Base-by-base conservation (phyloP, 176 grass and related monocot genomes). In the Oryza australiensis region DNA sequence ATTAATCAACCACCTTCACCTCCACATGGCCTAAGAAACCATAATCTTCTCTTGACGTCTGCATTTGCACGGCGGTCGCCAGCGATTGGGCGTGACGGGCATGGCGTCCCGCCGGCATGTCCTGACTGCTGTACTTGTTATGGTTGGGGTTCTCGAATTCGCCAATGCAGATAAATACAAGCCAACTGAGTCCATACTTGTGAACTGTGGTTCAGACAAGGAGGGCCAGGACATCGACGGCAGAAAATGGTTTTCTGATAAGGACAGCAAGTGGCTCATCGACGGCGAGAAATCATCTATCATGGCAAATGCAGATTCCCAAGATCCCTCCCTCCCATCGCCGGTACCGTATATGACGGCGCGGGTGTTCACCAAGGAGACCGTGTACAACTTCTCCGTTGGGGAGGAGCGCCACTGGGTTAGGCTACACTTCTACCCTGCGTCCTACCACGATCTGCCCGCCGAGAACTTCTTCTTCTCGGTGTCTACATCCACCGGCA, bases 361-460 rank as follows among this genome's bases (percentile, higher is more conserved):
- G 7, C 84, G 94, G 3, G 86, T 97, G 33, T 97, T 97, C 88
- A 89, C 90, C 24, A 83, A 87, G 13, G 53, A 85, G 29, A 30
- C 91, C 3, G 60, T 45, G 3, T 97, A 97, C 77, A 97, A 69
- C 33, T 93, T 97, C 75, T 15, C 90, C 27, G 57, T 93, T 1
- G 65, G 60, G 62, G 77, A 85, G 34, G 88, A 91, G 29, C 79
- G 88, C 2, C 91, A 97, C 75, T 93, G 88, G 94, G 76, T 97
- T n/a, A 88, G 94, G 34, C 88, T 97, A 14, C 83, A 97, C 82
- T 93, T 97, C 80, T 97, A 97, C 82, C 94, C 94, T 2, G 79
- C 94, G 3, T 65, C 75, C 0, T 93, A 93, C 81, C 85, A 86
- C 51, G 83, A 32, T 64, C 22, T 97, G 51, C 69, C 80, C 5